Evolutionary conservation across 2,329 filamentous ascomycete species (phyloP).

Genomic region (Aspergillus brunneoviolaceus): DNA sequence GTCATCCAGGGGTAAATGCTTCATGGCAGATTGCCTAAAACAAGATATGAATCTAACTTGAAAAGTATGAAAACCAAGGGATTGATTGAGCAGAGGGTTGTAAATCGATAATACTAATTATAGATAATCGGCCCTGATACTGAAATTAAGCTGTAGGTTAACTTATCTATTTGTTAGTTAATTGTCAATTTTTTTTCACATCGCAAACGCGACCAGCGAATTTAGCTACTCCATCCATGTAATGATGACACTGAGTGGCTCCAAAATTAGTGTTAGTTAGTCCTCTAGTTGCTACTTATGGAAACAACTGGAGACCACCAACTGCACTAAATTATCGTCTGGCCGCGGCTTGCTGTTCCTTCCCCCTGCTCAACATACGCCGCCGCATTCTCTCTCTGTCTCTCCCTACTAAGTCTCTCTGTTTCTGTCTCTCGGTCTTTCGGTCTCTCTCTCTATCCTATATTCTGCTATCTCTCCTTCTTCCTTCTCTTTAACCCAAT

Average conservation of each 20-base stretch:
- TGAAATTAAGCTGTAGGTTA: background rate
- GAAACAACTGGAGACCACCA: background rate
- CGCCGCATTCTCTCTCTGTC: background rate
- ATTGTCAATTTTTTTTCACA: background rate
- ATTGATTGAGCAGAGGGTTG: background rate
- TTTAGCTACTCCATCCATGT: background rate
- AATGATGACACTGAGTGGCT: background rate
- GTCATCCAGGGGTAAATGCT: conserved; percentile 17
- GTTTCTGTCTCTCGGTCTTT: background rate
- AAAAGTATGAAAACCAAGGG: background rate
- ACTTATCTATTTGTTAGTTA: no score
- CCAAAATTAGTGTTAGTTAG: background rate
- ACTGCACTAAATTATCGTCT: no score
- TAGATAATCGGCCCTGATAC: background rate
- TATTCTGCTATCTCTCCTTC: background rate
- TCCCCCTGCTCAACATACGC: background rate
- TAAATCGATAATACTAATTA: background rate
- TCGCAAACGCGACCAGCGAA: background rate
- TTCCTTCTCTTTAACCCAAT: background rate
- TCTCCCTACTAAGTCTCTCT: background rate
- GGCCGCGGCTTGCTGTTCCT: background rate
- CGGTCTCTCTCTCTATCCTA: background rate
- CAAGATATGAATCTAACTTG: background rate
- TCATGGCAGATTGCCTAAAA: background rate
- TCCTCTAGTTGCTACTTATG: background rate